Evolutionary conservation across 345 rosid species (phyloP), one percentile per base, ranked within the genome.

Genomic region (Hypericum perforatum): DNA sequence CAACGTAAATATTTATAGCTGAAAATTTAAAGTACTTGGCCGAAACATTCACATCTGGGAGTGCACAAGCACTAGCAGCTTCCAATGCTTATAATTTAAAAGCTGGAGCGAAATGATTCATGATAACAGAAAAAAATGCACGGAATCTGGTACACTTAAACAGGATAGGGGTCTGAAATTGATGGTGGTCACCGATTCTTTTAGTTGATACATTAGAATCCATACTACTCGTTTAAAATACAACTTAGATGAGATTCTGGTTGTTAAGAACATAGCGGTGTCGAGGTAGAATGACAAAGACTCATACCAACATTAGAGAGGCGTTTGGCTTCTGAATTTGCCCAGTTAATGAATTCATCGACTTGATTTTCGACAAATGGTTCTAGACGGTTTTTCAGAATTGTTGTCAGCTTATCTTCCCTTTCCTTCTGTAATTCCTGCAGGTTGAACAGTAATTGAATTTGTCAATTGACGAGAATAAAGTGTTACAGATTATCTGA

Each of bases 341-440:
- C 95, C 99, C 94, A 86, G 0, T 61, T 62, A 7, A 72, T 48
- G 51, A 89, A 89, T 56, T 94, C 95, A 41, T 72, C 77, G 0
- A 13, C 60, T 61, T 13, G 76, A 60, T 91, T 87, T 58, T 85
- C 84, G 58, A 84, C 82, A 39, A 78, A 86, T 56, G 95, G 79
- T 61, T 80, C 75, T 36, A 94, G 95, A 39, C 50, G 71, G 57
- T 63, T 84, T 66, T 82, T 89, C 54, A 94, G 77, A 45, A 48
- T 68, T 5, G 70, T 65, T 8, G 61, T 71, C n/a, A 94, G 92
- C 65, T 81, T 82, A 53, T 76, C 80, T 63, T 66, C 86, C 70
- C 98, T 88, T 58, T 73, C 94, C 62, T 68, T 84, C 64, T 94
- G 97, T 66, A 77, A 4, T 15, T 64, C 76, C 97, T 94, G 80